Evolutionary conservation across 208 protist species (phyloP), one percentile per base, ranked within the genome.

Genomic region (Tritrichomonas musculus): DNA sequence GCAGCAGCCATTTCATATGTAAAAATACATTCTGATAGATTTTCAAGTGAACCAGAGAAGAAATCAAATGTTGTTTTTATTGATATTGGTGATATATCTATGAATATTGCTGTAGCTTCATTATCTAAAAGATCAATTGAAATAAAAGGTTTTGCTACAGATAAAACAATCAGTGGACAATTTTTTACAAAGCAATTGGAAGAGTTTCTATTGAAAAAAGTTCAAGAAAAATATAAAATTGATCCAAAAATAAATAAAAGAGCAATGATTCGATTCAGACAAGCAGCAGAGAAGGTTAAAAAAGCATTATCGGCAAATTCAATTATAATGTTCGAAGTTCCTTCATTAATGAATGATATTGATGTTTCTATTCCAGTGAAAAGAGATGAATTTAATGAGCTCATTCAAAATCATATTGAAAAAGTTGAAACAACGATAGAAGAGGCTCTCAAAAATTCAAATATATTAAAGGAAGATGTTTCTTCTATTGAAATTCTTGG

Each of bases 71-170:
- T 77, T 53, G 49, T 94, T 3, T 94, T 94, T 88, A 92, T 94
- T 77, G 94, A 94, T 80, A 57, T 94, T 92, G 94, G 94, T 44
- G 73, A 94, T 36, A 94, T 50, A 93, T 66, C 44, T 41, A 94
- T 65, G 47, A 94, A 94, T 27, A 49, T 92, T 14, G 69, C 92
- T 17, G 49, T 94, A 27, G 94, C 92, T 9, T 92, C 44, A n/a
- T 60, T 94, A 1, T 60, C 72, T 22, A 33, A 94, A 57, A 72
- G 57, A 14, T 36, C 39, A 65, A 30, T 94, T 57, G 39, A 57
- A 60, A 57, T 94, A 41, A 92, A n/a, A n/a, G 84, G 92, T 55
- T 47, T 39, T 41, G 69, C 55, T 30, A 72, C 30, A 22, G 94
- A 93, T 47, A 41, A 36, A 50, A 44, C 84, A 9, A 30, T 94